phyloP scores from a whole-genome alignment of 2,329 filamentous ascomycete species.

The Geosmithia putterillii region DNA sequence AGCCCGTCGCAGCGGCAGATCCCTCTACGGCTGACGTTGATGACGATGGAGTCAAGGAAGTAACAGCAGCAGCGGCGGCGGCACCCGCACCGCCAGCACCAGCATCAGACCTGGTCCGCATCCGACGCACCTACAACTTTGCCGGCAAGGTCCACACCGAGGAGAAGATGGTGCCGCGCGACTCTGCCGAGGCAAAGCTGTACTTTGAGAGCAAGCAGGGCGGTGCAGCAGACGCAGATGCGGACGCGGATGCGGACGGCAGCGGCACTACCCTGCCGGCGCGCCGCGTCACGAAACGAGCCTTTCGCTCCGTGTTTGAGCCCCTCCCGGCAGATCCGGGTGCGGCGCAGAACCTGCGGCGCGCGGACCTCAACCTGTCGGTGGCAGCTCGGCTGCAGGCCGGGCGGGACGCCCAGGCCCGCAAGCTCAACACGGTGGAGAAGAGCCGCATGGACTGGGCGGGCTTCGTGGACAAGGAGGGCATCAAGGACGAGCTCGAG shows the following conservation, averaged over 20 bases:
- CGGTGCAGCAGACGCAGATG: conserved; percentile 7
- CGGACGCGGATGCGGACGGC: conserved; percentile 10
- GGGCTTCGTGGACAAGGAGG: conserved; percentile 58
- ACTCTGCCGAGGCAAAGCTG: conserved; percentile 54
- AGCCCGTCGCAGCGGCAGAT: conserved; percentile 3
- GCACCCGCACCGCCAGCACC: conserved; percentile 9
- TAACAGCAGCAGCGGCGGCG: conserved; percentile 1
- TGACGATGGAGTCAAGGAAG: too few species aligned
- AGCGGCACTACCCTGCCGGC: conserved; percentile 9
- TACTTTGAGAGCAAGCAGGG: conserved; percentile 36
- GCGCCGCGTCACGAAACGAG: conserved; percentile 33
- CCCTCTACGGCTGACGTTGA: conserved; percentile 2
- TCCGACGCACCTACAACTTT: conserved; percentile 64
- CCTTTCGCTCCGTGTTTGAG: conserved; percentile 52
- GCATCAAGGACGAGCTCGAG: conserved; percentile 56
- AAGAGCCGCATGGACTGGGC: conserved; percentile 66
- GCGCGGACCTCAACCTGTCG: conserved; percentile 37
- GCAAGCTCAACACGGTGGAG: conserved; percentile 59
- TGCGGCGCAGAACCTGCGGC: conserved; percentile 11
- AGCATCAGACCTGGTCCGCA: conserved; percentile 36
- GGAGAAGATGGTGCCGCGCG: conserved; percentile 53
- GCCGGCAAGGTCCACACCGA: conserved; percentile 61
- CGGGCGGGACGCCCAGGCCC: conserved; percentile 35
- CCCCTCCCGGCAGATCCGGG: conserved; percentile 30
- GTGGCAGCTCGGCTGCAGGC: conserved; percentile 34